phyloP scores from a whole-genome alignment of 192 early-diverging fungal genomes.

The Coemansia sp. region DNA sequence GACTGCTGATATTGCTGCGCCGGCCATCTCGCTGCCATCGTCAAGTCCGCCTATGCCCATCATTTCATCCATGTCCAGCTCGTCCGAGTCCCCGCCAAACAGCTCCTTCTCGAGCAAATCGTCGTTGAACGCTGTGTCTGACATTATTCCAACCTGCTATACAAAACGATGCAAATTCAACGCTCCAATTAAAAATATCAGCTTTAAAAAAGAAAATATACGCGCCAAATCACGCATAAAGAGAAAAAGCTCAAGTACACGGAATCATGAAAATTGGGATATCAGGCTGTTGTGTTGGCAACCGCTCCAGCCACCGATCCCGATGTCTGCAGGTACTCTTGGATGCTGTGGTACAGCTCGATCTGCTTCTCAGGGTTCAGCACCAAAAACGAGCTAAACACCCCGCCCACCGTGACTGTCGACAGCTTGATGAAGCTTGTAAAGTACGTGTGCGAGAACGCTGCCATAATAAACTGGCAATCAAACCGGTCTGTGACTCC shows the following conservation, averaged over 20 bases:
- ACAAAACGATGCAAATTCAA: background rate
- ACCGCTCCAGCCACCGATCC: background rate
- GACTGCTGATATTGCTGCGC: background rate
- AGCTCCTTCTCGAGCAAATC: slow-evolving; percentile 54
- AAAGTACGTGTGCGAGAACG: slow-evolving; percentile 91
- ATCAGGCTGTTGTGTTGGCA: too few species aligned
- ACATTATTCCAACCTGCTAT: slow-evolving; percentile 21
- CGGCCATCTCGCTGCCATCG: background rate
- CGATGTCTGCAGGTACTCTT: slow-evolving; percentile 52
- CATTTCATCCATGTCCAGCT: slow-evolving; percentile 48
- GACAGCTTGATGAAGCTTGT: slow-evolving; percentile 79
- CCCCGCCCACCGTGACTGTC: slow-evolving; percentile 36
- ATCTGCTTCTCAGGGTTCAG: slow-evolving; percentile 40
- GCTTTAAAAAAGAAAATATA: background rate
- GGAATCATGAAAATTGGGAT: background rate
- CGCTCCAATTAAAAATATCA: background rate
- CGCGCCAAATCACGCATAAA: background rate
- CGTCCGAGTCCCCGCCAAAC: slow-evolving; percentile 50
- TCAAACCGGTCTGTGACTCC: slow-evolving; percentile 97
- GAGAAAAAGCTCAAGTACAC: background rate
- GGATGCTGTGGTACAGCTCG: slow-evolving; percentile 55
- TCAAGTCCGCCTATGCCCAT: slow-evolving; percentile 28
- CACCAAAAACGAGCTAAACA: slow-evolving; percentile 48
- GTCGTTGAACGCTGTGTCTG: slow-evolving; percentile 42
- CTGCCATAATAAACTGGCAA: slow-evolving; percentile 96